Conservation (phyloP, 441 rosid genomes). For the Euphorbia corollata region DNA sequence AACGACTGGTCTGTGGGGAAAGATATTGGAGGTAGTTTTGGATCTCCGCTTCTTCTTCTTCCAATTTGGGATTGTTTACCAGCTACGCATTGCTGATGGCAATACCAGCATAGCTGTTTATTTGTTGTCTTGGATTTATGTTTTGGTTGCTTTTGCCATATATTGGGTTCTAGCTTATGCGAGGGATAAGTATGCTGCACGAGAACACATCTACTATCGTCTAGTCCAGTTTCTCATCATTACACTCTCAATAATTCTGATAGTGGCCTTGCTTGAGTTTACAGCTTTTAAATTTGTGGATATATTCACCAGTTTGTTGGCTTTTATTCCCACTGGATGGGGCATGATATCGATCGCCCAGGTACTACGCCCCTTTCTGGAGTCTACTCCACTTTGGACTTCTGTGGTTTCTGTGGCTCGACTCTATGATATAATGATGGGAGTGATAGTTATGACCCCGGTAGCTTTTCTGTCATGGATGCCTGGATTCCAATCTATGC, state of each 20-base stretch:
- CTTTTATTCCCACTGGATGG: conserved; percentile 90
- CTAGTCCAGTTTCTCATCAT: conserved; percentile 71
- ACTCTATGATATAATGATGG: conserved; percentile 64
- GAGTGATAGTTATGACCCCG: conserved; percentile 70
- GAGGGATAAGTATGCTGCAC: conserved; percentile 61
- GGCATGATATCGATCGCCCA: conserved; percentile 68
- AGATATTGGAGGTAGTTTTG: conserved; percentile 53
- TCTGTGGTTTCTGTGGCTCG: conserved; percentile 67
- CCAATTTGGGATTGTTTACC: conserved; percentile 85
- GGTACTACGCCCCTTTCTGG: conserved; percentile 44
- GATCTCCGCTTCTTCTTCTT: conserved; percentile 90
- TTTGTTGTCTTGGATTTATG: conserved; percentile 63
- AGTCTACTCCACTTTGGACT: conserved; percentile 40
- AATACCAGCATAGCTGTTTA: conserved; percentile 63
- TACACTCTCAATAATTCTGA: conserved; percentile 35
- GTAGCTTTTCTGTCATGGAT: conserved; percentile 81
- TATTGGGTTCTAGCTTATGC: conserved; percentile 51
- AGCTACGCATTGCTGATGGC: conserved; percentile 51
- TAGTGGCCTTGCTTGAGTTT: conserved; percentile 56
- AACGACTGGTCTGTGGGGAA: conserved; percentile 62
- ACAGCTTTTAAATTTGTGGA: conserved; percentile 52
- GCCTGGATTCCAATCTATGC: conserved; percentile 92
- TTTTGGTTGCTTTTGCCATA: conserved; percentile 41
- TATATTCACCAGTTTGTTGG: conserved; percentile 73
- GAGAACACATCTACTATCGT: conserved; percentile 68